Evolutionary conservation across 495 filamentous ascomycete species (phyloP), one percentile per base, ranked within the genome.

Genomic region (Penicillium cosmopolitanum): DNA sequence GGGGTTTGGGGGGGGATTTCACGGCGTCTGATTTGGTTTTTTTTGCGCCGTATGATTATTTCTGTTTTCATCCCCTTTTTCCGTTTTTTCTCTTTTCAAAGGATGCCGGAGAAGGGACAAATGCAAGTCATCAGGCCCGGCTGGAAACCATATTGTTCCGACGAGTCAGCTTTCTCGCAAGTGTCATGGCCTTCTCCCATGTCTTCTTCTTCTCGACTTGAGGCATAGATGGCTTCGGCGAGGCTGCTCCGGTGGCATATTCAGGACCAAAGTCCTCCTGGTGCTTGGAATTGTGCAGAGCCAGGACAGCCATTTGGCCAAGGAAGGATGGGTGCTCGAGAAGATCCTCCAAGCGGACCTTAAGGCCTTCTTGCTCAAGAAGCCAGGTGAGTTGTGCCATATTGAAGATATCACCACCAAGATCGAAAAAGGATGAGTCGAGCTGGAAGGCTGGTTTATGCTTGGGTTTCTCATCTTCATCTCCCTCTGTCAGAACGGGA

Each of bases 351-450:
- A 85, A 67, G 5, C 76, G 71, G 9, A 83, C 69, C 42, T 73
- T 71, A 47, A 80, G 71, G n/a, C 79, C 78, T 53, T 83, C 78
- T 55, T 81, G 73, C 43, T 80, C 76, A 0, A 85, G 67, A 4
- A 82, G 67, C 65, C 73, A 76, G 16, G 72, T 70, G 13, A 84
- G 65, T 51, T 80, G 78, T 1, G 79, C 82, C 51, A 85, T 72
- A 21, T 73, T 78, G 66, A 83, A 76, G 40, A 84, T 72, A 56
- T 85, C 82, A 13, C 82, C 82, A 11, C 82, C 82, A 1, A 81
- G 73, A 3, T 78, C 72, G 63, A 83, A 85, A 70, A 85, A 84
- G 0, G 78, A 79, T 0, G 79, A 78, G 28, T 79, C 73, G 31
- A 80, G 71, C 42, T 79, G 76, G 73, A 66, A 83, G 9, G 58